Percentiles rank a stretch among this genome's conserved stretches.
phyloP scores from a whole-genome alignment of 345 rosid species.

The Aegle marmelos region DNA sequence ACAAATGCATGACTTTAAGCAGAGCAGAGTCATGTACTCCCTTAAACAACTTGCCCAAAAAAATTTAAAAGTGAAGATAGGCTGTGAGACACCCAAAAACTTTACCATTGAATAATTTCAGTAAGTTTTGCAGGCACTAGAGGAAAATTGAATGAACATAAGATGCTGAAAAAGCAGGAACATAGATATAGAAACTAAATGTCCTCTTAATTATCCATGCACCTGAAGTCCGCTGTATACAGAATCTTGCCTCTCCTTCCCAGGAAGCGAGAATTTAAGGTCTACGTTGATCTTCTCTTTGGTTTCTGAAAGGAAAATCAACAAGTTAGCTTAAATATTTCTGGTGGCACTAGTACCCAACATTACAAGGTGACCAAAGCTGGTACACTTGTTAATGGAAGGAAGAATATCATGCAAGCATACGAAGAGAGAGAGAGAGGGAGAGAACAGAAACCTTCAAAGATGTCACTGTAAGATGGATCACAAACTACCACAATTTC shows the following conservation, averaged over 20 bases:
- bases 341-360: neutral
- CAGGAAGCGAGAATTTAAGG: constrained; percentile 82
- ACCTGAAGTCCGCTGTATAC: constrained; percentile 94
- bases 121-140: neutral
- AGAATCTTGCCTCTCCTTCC: constrained; percentile 97
- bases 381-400: neutral
- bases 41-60: neutral
- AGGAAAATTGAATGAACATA: neutral
- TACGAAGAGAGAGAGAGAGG: neutral
- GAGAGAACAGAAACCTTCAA: constrained; percentile 61
- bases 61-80: neutral
- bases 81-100: neutral
- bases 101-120: neutral
- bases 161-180: neutral
- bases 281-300: constrained; percentile 46
- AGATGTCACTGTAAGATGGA: constrained; percentile 81
- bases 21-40: neutral
- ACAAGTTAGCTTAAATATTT: constrained; percentile 14
- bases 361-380: neutral
- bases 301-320: constrained; percentile 40
- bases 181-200: neutral
- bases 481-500: constrained; percentile 96
- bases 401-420: neutral
- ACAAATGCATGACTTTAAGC: neutral
- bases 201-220: neutral